Base-by-base conservation (phyloP, 805 yeast species). In the Wickerhamiella lipophila region DNA sequence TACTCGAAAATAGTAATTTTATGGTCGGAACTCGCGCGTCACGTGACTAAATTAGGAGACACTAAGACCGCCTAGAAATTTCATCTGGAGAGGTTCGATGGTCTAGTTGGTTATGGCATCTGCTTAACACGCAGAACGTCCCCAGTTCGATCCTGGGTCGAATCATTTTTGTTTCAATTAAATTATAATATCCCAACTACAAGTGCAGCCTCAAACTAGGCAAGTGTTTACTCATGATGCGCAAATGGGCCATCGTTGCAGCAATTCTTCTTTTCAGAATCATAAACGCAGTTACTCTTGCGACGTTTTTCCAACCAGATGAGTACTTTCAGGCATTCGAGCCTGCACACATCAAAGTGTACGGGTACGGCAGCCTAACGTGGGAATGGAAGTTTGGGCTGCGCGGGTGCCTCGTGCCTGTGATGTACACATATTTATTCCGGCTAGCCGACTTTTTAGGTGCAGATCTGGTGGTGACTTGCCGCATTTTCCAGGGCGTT, bases 121-220 rank as follows among this genome's bases (percentile, higher is more conserved):
- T 87, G 96, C 96, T 85, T 88, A 86, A 88, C 96, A 88, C 96
- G 96, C 95, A 87, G 92, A 84, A 84, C 87, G 96, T 89, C 96
- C 96, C 96, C 96, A 87, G 96, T 89, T 89, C 96, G 96, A 89
- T 86, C 96, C 96, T 88, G 96, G 96, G 96, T 87, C 83, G 80
- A 85, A 82, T 86, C 96, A 87, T 58, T 64, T 64, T 64, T 71
- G 69, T 66, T 34, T 21, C 21, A 12, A 7, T 42, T 9, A 7
- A 26, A 15, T 39, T 39, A 7, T 8, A 19, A 19, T 11, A 21
- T 5, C 7, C 16, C 15, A 39, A 13, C 7, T 6, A 12, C 8
- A 36, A 19, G 22, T 15, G 40, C 23, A 7, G 13, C 12, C 22
- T 6, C 22, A 16, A 6, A 8, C 11, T 6, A 13, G 13, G 40